Percentiles rank a stretch among this genome's conserved stretches.
These are phyloP conservation scores for Maudiozyma serrabonitensis DNA, from an alignment of 805 yeast genomes.

Conservation along the genomic window DNA sequence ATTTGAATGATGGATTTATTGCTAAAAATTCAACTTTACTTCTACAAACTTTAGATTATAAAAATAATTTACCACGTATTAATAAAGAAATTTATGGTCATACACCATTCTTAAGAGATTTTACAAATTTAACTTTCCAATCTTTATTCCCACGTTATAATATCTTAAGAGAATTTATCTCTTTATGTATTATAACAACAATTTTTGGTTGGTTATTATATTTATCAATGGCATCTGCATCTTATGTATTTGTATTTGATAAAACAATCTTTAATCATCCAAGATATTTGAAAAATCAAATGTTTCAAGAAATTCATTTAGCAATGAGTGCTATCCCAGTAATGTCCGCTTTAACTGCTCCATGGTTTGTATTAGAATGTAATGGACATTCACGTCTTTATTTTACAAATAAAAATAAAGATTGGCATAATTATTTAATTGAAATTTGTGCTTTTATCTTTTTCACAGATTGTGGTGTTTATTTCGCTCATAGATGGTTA, in stretches of 20 bases:
- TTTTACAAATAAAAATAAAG: conserved; percentile 51
- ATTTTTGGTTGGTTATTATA: conserved; percentile 84
- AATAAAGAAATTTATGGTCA: conserved; percentile 47
- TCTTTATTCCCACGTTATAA: conserved; percentile 68
- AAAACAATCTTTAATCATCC: conserved; percentile 91
- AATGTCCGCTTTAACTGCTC: conserved; percentile 81
- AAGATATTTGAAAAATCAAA: conserved; percentile 87
- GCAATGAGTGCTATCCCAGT: conserved; percentile 77
- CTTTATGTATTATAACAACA: conserved; percentile 60
- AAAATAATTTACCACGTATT: conserved; percentile 12
- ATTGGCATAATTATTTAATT: conserved; percentile 49
- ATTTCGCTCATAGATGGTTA: conserved; percentile 82
- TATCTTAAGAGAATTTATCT: conserved; percentile 56
- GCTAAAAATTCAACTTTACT: conserved; percentile 20
- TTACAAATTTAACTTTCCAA: conserved; percentile 46
- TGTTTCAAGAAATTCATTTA: conserved; percentile 69
- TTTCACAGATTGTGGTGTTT: conserved; percentile 91
- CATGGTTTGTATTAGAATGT: conserved; percentile 80
- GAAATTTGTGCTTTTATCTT: conserved; percentile 76
- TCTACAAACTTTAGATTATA: conserved; percentile 9
- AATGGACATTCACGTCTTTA: conserved; percentile 78
- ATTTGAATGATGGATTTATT: conserved; percentile 14
- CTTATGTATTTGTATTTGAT: conserved; percentile 75
- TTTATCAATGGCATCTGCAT: conserved; percentile 61
- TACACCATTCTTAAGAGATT: conserved; percentile 48